Conservation (phyloP, 1,284 basidiomycete species). For the Heterobasidion irregulare region DNA sequence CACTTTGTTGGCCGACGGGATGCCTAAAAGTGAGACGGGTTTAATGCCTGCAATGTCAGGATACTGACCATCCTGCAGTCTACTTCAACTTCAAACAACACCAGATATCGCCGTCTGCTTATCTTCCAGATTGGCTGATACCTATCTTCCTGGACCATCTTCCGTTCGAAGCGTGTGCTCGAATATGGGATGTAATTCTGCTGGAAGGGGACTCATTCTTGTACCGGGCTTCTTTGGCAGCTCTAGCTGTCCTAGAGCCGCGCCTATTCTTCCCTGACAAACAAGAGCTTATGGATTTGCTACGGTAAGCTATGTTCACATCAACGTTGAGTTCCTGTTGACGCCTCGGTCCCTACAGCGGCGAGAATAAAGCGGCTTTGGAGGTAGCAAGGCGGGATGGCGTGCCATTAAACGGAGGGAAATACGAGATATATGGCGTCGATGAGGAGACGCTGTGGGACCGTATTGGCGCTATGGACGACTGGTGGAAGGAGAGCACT, state of each 20-base stretch:
- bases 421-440: constrained; percentile 83
- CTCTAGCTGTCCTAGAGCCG: constrained; percentile 82
- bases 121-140: constrained; percentile 75
- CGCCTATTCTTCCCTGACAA: constrained; percentile 81
- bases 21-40: constrained; percentile 76
- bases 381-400: constrained; percentile 72
- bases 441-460: constrained; percentile 81
- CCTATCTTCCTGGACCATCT: constrained; percentile 83
- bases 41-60: neutral
- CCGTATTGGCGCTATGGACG: constrained; percentile 70
- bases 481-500: constrained; percentile 91
- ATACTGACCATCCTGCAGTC: constrained; percentile 33
- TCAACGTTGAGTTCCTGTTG: neutral
- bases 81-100: constrained; percentile 96
- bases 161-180: constrained; percentile 80
- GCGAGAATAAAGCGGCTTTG: constrained; percentile 78
- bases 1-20: constrained; percentile 83
- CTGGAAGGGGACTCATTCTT: constrained; percentile 86
- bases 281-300: constrained; percentile 64
- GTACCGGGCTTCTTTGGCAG: constrained; percentile 75
- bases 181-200: constrained; percentile 85
- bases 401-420: constrained; percentile 55
- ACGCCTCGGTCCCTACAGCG: constrained; percentile 29
- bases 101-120: constrained; percentile 72
- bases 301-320: constrained; percentile 36